Conservation (phyloP, 768 basidiomycete species). For the Tylopilus subfusipes region DNA sequence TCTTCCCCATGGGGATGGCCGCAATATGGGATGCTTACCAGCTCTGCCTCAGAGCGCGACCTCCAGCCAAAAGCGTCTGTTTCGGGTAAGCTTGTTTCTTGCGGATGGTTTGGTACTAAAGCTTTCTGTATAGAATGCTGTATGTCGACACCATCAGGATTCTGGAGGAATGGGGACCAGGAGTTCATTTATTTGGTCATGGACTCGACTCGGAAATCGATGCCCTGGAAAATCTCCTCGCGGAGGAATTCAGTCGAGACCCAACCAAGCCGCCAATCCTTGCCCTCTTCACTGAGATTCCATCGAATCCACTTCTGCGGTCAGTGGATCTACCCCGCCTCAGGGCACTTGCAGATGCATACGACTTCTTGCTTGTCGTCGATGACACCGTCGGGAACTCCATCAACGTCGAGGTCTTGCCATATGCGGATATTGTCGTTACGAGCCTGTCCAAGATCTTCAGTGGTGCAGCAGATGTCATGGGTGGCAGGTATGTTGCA, state of each 20-base stretch:
- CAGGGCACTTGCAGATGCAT: conserved; percentile 77
- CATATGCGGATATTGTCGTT: conserved; percentile 85
- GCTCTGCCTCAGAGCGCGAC: conserved; percentile 48
- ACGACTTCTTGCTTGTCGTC: conserved; percentile 82
- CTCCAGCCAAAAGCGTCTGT: conserved; percentile 78
- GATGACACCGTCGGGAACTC: conserved; percentile 97
- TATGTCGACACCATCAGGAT: conserved; percentile 95
- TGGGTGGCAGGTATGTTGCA: conserved; percentile 90
- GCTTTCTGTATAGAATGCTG: conserved; percentile 64
- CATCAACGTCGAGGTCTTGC: conserved; percentile 88
- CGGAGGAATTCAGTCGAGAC: conserved; percentile 37
- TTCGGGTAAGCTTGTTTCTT: conserved; percentile 68
- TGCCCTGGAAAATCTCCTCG: conserved; percentile 61
- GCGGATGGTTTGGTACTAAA: background rate
- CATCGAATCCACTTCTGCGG: conserved; percentile 91
- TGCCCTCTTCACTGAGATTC: conserved; percentile 89
- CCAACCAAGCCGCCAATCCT: conserved; percentile 57
- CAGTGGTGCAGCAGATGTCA: conserved; percentile 90
- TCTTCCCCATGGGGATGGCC: conserved; percentile 87
- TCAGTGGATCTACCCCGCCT: conserved; percentile 74
- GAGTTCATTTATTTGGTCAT: conserved; percentile 82
- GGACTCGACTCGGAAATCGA: conserved; percentile 76
- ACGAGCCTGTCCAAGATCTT: conserved; percentile 94
- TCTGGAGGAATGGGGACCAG: conserved; percentile 93
- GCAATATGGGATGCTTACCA: conserved; percentile 93